Conservation (phyloP, 495 filamentous ascomycete genomes). For the Neurospora sp. region DNA sequence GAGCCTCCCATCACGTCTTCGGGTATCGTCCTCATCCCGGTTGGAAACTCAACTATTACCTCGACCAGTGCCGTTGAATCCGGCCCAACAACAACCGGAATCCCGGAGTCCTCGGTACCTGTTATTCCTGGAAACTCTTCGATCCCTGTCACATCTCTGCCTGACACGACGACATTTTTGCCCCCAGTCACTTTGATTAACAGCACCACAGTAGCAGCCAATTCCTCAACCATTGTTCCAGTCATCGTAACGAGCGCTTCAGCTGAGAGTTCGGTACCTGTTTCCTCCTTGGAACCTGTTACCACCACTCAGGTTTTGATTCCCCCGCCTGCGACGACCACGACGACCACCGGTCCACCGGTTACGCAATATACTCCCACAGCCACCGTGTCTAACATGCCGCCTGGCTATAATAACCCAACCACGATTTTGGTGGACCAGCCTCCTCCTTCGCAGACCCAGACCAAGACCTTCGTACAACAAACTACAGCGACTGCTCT, state of each 20-base stretch:
- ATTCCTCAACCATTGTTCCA: neutral
- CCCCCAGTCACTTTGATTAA: neutral
- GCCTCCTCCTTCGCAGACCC: slow-evolving; percentile 22
- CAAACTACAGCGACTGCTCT: slow-evolving; percentile 35
- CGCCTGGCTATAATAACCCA: slow-evolving; percentile 28
- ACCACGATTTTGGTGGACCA: slow-evolving; percentile 32
- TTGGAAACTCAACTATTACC: slow-evolving; percentile 1
- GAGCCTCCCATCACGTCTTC: neutral
- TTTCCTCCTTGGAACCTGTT: neutral
- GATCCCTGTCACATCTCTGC: neutral
- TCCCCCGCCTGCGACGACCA: neutral
- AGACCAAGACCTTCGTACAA: slow-evolving; percentile 10
- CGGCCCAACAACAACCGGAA: neutral
- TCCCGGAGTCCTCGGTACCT: neutral
- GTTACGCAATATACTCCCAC: slow-evolving; percentile 30
- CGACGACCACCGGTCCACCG: neutral
- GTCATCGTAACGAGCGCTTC: neutral
- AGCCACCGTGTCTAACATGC: slow-evolving; percentile 29
- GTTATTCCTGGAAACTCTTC: neutral
- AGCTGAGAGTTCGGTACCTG: neutral
- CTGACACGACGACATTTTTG: neutral
- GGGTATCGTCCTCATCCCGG: neutral
- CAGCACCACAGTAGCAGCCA: neutral
- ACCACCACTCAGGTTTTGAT: neutral
- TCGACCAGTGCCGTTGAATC: neutral